Percentiles rank a stretch among this genome's conserved stretches.
phyloP scores from a whole-genome alignment of 495 filamentous ascomycete species.

The Hypoxylon subgilvum region DNA sequence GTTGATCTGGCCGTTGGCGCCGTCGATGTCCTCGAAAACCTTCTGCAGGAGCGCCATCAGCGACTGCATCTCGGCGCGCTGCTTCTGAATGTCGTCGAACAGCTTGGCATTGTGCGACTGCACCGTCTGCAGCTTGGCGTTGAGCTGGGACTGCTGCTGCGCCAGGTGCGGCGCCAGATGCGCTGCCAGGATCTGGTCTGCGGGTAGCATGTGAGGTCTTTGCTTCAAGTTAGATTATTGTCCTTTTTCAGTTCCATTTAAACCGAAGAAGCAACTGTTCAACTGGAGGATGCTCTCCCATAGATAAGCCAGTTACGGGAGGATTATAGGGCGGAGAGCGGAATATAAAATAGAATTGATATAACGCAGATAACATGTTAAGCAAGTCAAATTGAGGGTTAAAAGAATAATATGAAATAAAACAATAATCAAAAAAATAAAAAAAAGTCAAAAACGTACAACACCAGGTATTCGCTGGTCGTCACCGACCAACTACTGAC shows the following conservation, averaged over 20 bases:
- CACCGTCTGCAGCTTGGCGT: constrained; percentile 63
- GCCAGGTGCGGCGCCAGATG: constrained; percentile 73
- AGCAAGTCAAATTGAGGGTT: background rate
- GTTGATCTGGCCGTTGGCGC: constrained; percentile 58
- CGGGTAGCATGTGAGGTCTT: constrained; percentile 80
- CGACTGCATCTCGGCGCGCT: constrained; percentile 75
- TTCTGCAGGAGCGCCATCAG: constrained; percentile 69
- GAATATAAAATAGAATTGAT: constrained; percentile 10
- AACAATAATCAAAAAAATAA: constrained; percentile 10
- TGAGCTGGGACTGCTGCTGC: constrained; percentile 65
- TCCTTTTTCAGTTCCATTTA: too few relatives aligned
- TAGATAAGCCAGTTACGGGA: too few relatives aligned
- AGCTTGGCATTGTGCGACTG: constrained; percentile 70
- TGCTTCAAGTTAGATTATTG: too few relatives aligned
- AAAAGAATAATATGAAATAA: constrained; percentile 11
- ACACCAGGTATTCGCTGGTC: constrained; percentile 56
- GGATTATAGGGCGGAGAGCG: too few relatives aligned
- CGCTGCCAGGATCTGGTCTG: constrained; percentile 67
- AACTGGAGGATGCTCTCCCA: too few relatives aligned
- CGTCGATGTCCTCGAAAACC: constrained; percentile 73
- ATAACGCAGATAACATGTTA: constrained; percentile 3
- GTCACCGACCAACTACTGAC: constrained; percentile 59
- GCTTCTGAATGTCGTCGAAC: constrained; percentile 64
- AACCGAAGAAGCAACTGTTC: too few relatives aligned
- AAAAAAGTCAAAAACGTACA: constrained; percentile 48